Percentiles rank a stretch among this genome's conserved stretches.
These are phyloP conservation scores for Beauveria australis DNA, from an alignment of 2,329 filamentous ascomycete genomes.

Conservation along the genomic window DNA sequence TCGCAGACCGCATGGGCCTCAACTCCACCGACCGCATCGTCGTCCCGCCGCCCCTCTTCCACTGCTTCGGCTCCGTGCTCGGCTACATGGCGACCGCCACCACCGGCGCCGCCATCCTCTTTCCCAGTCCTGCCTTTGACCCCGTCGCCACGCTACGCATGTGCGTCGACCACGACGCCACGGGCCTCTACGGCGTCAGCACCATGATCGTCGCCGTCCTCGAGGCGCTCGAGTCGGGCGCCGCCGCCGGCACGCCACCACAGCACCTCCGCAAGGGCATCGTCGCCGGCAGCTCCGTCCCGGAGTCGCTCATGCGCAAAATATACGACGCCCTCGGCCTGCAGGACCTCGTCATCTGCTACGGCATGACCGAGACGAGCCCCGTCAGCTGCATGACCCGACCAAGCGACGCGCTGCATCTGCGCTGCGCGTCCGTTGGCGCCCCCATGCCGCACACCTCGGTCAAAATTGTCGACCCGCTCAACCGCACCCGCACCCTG, in stretches of 20 bases:
- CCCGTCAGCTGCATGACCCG: constrained; percentile 76
- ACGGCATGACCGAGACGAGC: constrained; percentile 89
- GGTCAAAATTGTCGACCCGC: constrained; percentile 66
- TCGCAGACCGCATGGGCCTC: constrained; percentile 78
- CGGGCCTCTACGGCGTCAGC: constrained; percentile 75
- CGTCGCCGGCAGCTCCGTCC: constrained; percentile 78
- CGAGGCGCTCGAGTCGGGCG: constrained; percentile 54
- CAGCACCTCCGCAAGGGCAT: constrained; percentile 72
- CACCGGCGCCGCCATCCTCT: constrained; percentile 67
- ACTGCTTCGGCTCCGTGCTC: constrained; percentile 84
- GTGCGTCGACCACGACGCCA: constrained; percentile 45
- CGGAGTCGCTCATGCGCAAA: constrained; percentile 69
- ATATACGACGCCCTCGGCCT: constrained; percentile 69
- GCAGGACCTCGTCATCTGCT: constrained; percentile 81
- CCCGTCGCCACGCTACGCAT: constrained; percentile 60
- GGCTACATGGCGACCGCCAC: constrained; percentile 97
- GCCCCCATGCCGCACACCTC: constrained; percentile 73
- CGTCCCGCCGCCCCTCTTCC: constrained; percentile 78
- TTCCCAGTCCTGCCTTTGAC: constrained; percentile 82
- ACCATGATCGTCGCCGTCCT: constrained; percentile 93
- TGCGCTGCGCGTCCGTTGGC: constrained; percentile 70
- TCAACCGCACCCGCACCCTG: constrained; percentile 50
- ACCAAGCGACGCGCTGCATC: constrained; percentile 64
- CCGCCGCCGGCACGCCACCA: constrained; percentile 17
- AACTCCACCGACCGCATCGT: constrained; percentile 66